Percentiles rank a stretch among this genome's conserved stretches.
Conservation (phyloP, 768 basidiomycete genomes). For the Royoungia palumana region DNA sequence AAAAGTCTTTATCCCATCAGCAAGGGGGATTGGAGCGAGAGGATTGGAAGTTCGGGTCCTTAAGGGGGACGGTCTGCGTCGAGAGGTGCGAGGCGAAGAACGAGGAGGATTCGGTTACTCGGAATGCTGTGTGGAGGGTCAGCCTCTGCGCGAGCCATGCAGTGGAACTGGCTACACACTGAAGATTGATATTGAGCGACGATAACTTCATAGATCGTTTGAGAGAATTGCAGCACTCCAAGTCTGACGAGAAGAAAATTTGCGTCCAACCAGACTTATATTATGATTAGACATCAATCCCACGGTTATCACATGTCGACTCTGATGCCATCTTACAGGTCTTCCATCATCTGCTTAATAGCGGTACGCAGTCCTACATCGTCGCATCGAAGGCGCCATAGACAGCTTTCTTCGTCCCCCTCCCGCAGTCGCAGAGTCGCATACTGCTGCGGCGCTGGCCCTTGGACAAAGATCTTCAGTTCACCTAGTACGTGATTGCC, state of each 20-base stretch:
- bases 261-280: background rate
- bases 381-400: constrained; percentile 65
- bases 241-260: constrained; percentile 7
- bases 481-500: constrained; percentile 49
- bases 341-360: constrained; percentile 44
- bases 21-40: constrained; percentile 2
- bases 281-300: background rate
- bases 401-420: constrained; percentile 64
- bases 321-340: constrained; percentile 7
- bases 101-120: constrained; percentile 39
- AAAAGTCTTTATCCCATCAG: constrained; percentile 43
- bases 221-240: constrained; percentile 8
- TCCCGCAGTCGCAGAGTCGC: constrained; percentile 57
- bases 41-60: constrained; percentile 32
- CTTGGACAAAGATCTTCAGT: constrained; percentile 53
- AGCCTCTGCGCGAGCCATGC: background rate
- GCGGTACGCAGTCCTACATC: constrained; percentile 40
- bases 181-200: constrained; percentile 33
- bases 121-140: constrained; percentile 17
- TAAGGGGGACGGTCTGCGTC: constrained; percentile 81
- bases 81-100: constrained; percentile 51
- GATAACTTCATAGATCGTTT: constrained; percentile 54
- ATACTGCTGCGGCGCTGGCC: constrained; percentile 14
- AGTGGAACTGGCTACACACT: constrained; percentile 15
- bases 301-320: background rate